Evolutionary conservation across 129 eudicot species (phyloP).

Genomic region (Lonicera japonica): DNA sequence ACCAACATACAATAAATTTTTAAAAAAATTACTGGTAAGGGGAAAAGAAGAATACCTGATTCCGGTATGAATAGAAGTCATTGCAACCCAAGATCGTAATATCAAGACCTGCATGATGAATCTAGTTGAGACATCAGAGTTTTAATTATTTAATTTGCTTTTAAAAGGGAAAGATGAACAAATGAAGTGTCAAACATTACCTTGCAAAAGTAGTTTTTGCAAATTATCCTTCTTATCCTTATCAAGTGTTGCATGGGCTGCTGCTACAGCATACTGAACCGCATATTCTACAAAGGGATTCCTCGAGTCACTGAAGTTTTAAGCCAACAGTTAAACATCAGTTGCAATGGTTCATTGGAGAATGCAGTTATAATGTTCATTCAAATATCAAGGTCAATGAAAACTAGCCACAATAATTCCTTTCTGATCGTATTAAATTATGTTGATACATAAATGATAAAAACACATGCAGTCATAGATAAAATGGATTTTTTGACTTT

Average conservation of each 20-base stretch:
- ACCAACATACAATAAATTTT: background rate
- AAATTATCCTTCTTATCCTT: constrained; percentile 46
- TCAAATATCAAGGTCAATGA: background rate
- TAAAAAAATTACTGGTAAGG: background rate
- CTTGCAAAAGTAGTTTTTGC: constrained; percentile 67
- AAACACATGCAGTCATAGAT: background rate
- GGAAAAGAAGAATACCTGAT: constrained; percentile 50
- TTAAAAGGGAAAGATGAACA: background rate
- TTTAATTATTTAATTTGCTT: background rate
- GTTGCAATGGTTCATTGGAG: background rate
- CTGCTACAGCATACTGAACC: constrained; percentile 82
- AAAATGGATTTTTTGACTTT: too few species aligned
- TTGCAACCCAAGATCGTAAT: constrained; percentile 80
- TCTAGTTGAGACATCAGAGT: constrained; percentile 20
- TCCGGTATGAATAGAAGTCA: constrained; percentile 93
- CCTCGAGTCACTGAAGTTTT: constrained; percentile 53
- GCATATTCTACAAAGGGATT: constrained; percentile 97
- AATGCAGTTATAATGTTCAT: constrained; percentile 3
- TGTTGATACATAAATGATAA: background rate
- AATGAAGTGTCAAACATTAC: constrained; percentile 26
- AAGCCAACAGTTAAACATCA: constrained; percentile 9
- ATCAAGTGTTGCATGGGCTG: constrained; percentile 65
- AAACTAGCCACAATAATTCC: background rate
- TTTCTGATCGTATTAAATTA: background rate
- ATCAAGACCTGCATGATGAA: constrained; percentile 80